These are phyloP conservation scores for Kurtzmaniella quercitrusa DNA, from an alignment of 1,139 yeast genomes.

Conservation along the genomic window DNA sequence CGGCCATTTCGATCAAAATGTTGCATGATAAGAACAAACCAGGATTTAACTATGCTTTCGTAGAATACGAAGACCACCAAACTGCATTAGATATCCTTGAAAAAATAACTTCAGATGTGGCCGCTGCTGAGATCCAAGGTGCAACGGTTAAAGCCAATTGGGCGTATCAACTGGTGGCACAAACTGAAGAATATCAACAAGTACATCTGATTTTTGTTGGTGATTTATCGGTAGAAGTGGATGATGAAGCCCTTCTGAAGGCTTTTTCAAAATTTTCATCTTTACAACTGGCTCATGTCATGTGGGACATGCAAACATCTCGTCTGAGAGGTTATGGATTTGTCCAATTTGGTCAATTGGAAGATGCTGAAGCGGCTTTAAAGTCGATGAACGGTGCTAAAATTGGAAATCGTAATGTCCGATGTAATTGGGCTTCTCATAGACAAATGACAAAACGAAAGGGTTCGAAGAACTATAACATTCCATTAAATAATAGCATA, in stretches of 20 bases:
- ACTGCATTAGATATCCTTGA: slow-evolving; percentile 63
- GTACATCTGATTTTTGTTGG: slow-evolving; percentile 71
- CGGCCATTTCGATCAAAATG: slow-evolving; percentile 59
- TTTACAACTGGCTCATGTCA: slow-evolving; percentile 80
- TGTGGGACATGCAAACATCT: slow-evolving; percentile 97
- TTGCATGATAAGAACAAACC: slow-evolving; percentile 71
- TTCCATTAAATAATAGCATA: neutral
- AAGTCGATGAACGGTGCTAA: slow-evolving; percentile 70
- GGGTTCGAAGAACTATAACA: slow-evolving; percentile 8
- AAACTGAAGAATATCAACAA: slow-evolving; percentile 46
- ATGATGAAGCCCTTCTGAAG: slow-evolving; percentile 63
- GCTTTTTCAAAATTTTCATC: slow-evolving; percentile 62
- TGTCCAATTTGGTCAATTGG: slow-evolving; percentile 66
- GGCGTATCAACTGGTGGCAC: slow-evolving; percentile 74
- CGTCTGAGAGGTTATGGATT: slow-evolving; percentile 91
- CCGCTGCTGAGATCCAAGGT: slow-evolving; percentile 51
- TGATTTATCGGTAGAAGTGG: slow-evolving; percentile 77
- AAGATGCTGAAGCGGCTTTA: slow-evolving; percentile 74
- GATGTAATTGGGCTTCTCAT: slow-evolving; percentile 89
- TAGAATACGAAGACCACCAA: slow-evolving; percentile 60
- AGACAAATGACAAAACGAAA: slow-evolving; percentile 29
- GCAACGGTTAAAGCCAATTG: slow-evolving; percentile 64
- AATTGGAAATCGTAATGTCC: slow-evolving; percentile 69
- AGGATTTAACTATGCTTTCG: slow-evolving; percentile 79
- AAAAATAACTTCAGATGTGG: slow-evolving; percentile 28